Evolutionary conservation across 352 stramenopile species (phyloP), one percentile per base, ranked within the genome.

Genomic region (Albugo laibachii): DNA sequence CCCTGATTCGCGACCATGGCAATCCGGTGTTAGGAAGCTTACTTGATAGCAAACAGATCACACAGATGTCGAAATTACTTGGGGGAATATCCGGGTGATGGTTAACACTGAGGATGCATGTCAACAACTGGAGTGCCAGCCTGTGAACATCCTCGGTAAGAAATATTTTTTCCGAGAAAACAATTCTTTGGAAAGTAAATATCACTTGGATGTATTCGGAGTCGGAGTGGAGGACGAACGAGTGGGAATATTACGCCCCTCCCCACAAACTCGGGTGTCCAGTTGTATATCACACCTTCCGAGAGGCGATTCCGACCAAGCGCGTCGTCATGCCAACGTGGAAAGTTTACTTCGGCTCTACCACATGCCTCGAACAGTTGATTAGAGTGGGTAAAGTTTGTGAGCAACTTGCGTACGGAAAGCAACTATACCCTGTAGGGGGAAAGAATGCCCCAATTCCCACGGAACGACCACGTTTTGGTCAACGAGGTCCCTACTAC

Each of bases 221-320:
- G 13, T 56, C 0, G 43, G 42, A 18, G 14, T 11, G 6, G 46
- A 47, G 1, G 8, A n/a, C n/a, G n/a, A n/a, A n/a, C n/a, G n/a
- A n/a, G n/a, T n/a, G n/a, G n/a, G n/a, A n/a, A n/a, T n/a, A n/a
- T n/a, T n/a, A n/a, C n/a, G n/a, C n/a, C n/a, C n/a, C n/a, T 18
- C 14, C 18, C 42, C 24, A 50, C 31, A 12, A 36, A 10, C 19
- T 50, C 24, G 46, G 46, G 14, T 56, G 50, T 36, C 8, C 50
- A 40, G 45, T 47, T 13, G 5, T 56, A 6, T 56, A 52, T 47
- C 16, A 52, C 36, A 56, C 41, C 4, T 56, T 56, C 21, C 50
- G 43, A 11, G 50, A 56, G 8, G 24, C 24, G 3, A 8, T 31
- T 10, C 3, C 24, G 3, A 10, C 50, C n/a, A 52, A 41, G 13